These are phyloP conservation scores for Podaxis mareebaensis DNA, from an alignment of 768 basidiomycete species.

Conservation along the genomic window DNA sequence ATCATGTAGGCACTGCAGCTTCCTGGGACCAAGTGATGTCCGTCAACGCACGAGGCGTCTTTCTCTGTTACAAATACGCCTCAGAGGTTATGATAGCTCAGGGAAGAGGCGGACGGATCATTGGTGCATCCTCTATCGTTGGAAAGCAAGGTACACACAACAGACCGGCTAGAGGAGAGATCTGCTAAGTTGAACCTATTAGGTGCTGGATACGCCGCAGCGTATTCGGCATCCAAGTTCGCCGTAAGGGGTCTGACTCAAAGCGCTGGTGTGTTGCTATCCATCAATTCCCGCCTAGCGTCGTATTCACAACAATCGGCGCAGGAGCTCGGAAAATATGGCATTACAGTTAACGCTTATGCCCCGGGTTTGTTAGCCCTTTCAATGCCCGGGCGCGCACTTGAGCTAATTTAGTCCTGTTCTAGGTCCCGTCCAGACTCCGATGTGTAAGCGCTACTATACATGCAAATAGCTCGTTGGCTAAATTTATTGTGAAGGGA, in stretches of 20 bases:
- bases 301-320: constrained; percentile 23
- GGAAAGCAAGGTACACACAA: constrained; percentile 28
- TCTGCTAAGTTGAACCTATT: not conserved
- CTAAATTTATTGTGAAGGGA: not conserved
- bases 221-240: constrained; percentile 40
- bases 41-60: constrained; percentile 58
- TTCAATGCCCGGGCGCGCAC: no score
- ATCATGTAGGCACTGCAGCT: constrained; percentile 30
- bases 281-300: not conserved
- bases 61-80: constrained; percentile 66
- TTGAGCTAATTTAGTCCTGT: not conserved
- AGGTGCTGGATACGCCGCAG: constrained; percentile 10
- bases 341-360: constrained; percentile 47
- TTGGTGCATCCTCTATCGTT: constrained; percentile 41
- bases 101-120: constrained; percentile 53
- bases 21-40: constrained; percentile 43
- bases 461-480: not conserved
- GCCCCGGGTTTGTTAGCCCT: constrained; percentile 30
- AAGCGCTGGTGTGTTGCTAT: constrained; percentile 30
- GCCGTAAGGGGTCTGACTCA: constrained; percentile 43
- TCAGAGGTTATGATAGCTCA: constrained; percentile 63
- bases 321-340: constrained; percentile 35
- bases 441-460: not conserved
- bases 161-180: not conserved
- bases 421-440: constrained; percentile 7